Evolutionary conservation across 495 filamentous ascomycete species (phyloP).

Genomic region (Trichocladium uniseriatum): DNA sequence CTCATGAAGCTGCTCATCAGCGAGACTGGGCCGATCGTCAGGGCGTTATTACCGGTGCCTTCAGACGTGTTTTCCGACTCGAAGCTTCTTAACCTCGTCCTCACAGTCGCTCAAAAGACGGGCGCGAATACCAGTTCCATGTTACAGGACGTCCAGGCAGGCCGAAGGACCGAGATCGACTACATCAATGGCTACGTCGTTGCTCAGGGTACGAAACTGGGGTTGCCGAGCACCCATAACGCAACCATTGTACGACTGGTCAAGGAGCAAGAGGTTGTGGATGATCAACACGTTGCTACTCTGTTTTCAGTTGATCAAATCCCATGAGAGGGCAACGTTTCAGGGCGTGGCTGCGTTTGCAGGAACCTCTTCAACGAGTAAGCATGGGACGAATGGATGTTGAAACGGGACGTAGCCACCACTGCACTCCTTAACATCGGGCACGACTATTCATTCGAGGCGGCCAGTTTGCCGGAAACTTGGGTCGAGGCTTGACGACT

Average conservation of each 20-base stretch:
- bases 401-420: too few relatives aligned
- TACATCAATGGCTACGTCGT: slow-evolving; percentile 76
- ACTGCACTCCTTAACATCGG: too few relatives aligned
- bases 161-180: slow-evolving; percentile 59
- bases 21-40: slow-evolving; percentile 54
- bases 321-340: too few relatives aligned
- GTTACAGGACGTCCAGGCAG: slow-evolving; percentile 60
- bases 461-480: too few relatives aligned
- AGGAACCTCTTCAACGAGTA: too few relatives aligned
- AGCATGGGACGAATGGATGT: too few relatives aligned
- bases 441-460: too few relatives aligned
- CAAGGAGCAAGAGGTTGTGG: neutral
- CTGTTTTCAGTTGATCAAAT: too few relatives aligned
- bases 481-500: too few relatives aligned
- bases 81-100: slow-evolving; percentile 19
- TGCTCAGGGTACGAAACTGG: slow-evolving; percentile 31
- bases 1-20: slow-evolving; percentile 45
- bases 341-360: too few relatives aligned
- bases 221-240: neutral
- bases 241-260: neutral
- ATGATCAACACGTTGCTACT: neutral
- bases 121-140: slow-evolving; percentile 65
- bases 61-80: slow-evolving; percentile 13
- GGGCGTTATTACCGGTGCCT: slow-evolving; percentile 29
- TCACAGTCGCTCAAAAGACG: slow-evolving; percentile 48